Evolutionary conservation across 768 basidiomycete genomes (phyloP), one percentile per base, ranked within the genome.

Genomic region (Sporobolomyces pararoseus): DNA sequence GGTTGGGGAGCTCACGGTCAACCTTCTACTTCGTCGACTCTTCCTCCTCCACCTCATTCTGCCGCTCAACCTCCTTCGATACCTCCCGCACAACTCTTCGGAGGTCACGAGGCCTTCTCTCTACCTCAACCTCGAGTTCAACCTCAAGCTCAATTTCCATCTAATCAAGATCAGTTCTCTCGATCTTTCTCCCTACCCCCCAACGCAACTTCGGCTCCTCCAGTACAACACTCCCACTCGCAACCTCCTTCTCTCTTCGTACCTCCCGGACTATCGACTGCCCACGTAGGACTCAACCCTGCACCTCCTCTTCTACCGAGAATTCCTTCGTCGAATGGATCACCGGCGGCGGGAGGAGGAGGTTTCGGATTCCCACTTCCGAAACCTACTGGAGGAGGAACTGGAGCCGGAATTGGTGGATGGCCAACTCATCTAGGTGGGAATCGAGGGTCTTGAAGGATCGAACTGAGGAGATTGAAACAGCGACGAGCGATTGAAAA

Each of bases 231-330:
- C 31, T 4, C 27, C 37, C 25, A 25, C 7, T 51, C 47, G 29
- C 34, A 16, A 5, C n/a, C n/a, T n/a, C 47, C 61, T 25, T 17
- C 12, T 32, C 27, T 29, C 57, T 27, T 29, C 9, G 25, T 34
- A 6, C 44, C 65, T 5, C 54, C 67, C 7, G 55, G 62, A 23
- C 23, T 69, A 13, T 64, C 68, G 19, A 69, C 68, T 3, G 68
- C 68, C 3, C 58, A 59, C n/a, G 55, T 58, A 4, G 68, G 68
- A 0, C 47, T 60, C n/a, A 46, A 12, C 19, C 39, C 55, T 4
- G 12, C n/a, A n/a, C n/a, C 27, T 21, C 16, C 29, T 13, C 4
- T n/a, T 7, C 39, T n/a, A 23, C 6, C 25, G 37, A 58, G 32
- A 10, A 13, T 37, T 13, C 4, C 7, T 19, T 55, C n/a, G n/a